Percentiles rank a stretch among this genome's conserved stretches.
Conservation (phyloP, 2,329 filamentous ascomycete species). For the Diaporthe citri region DNA sequence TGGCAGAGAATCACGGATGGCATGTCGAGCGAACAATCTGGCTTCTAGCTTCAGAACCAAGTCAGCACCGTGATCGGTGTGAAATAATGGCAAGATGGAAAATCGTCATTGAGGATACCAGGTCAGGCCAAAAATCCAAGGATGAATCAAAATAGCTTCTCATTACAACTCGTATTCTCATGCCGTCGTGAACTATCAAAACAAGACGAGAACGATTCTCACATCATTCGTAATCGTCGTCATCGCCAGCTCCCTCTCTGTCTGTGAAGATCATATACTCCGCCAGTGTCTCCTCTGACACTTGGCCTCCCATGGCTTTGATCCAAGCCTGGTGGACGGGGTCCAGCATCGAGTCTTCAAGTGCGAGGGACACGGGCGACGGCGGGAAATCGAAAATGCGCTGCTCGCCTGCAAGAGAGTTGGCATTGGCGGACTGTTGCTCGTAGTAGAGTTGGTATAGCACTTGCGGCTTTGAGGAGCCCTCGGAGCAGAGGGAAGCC, state of each 20-base stretch:
- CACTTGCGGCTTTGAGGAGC: constrained; percentile 48
- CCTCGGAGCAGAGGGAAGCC: constrained; percentile 43
- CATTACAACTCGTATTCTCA: constrained; percentile 41
- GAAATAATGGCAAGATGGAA: not conserved
- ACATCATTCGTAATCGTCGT: constrained; percentile 66
- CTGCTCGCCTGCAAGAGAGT: constrained; percentile 49
- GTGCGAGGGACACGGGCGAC: constrained; percentile 74
- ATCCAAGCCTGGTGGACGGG: constrained; percentile 79
- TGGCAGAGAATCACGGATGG: not conserved
- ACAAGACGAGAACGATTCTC: not conserved
- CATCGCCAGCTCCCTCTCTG: constrained; percentile 71
- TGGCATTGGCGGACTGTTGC: constrained; percentile 50
- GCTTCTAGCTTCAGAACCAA: constrained; percentile 13
- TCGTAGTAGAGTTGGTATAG: constrained; percentile 70
- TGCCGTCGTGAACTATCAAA: constrained; percentile 32
- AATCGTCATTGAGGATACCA: not conserved
- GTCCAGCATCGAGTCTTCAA: constrained; percentile 78
- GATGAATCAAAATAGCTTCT: constrained; percentile 40
- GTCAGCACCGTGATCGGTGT: constrained; percentile 7
- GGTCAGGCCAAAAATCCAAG: not conserved
- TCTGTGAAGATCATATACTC: constrained; percentile 86
- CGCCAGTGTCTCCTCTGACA: constrained; percentile 56
- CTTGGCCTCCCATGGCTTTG: constrained; percentile 64
- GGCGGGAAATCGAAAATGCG: constrained; percentile 69
- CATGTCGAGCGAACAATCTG: constrained; percentile 15